Evolutionary conservation across 2,329 filamentous ascomycete species (phyloP).

Genomic region (Lojkania enalia): DNA sequence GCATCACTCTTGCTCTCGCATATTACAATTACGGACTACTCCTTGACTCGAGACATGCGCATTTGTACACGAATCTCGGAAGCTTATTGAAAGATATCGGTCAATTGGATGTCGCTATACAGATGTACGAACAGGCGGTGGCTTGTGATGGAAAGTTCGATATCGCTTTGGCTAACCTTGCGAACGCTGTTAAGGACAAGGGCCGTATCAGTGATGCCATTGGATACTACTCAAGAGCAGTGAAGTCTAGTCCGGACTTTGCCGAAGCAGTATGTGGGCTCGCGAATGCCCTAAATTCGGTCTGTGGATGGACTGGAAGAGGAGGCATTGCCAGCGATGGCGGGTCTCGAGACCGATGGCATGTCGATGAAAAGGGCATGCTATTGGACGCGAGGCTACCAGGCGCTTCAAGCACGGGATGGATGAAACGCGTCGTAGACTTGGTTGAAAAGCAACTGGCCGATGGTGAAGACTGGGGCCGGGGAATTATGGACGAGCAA

Average conservation of each 20-base stretch:
- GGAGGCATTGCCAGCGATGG: conserved; percentile 78
- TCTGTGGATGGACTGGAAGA: conserved; percentile 90
- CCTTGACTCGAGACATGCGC: conserved; percentile 86
- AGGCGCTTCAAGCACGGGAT: conserved; percentile 68
- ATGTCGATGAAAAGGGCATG: conserved; percentile 84
- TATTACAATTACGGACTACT: conserved; percentile 95
- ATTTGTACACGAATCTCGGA: conserved; percentile 94
- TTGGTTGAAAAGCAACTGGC: conserved; percentile 86
- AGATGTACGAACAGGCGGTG: conserved; percentile 96
- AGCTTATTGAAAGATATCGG: conserved; percentile 96
- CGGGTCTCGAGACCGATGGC: conserved; percentile 84
- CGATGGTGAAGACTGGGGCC: conserved; percentile 86
- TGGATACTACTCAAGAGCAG: conserved; percentile 84
- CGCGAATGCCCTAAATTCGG: conserved; percentile 92
- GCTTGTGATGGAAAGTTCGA: conserved; percentile 92
- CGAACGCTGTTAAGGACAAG: conserved; percentile 97
- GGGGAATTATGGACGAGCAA: conserved; percentile 61
- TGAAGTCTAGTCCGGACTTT: conserved; percentile 90
- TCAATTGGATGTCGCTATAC: conserved; percentile 85
- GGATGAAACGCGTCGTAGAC: conserved; percentile 87
- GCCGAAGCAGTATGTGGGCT: conserved; percentile 95
- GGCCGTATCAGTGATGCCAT: conserved; percentile 92
- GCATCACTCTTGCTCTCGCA: conserved; percentile 81
- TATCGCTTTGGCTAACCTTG: conserved; percentile 93
- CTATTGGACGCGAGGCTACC: conserved; percentile 71